These are phyloP conservation scores for Nakazawaea ambrosiae DNA, from an alignment of 805 yeast genomes.

Conservation along the genomic window DNA sequence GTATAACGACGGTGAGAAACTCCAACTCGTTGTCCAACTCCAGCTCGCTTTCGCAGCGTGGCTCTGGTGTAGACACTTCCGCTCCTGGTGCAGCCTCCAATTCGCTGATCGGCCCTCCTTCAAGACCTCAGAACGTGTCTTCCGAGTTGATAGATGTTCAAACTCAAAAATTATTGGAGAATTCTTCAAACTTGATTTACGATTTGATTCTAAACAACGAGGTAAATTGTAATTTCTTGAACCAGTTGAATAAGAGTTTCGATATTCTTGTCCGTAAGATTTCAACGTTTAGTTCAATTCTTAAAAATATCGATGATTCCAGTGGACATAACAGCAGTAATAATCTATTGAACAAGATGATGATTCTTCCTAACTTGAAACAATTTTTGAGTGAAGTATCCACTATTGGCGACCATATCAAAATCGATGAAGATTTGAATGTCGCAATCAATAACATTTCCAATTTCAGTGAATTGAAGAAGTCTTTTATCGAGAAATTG, in stretches of 20 bases:
- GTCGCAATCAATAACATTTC: conserved; percentile 1
- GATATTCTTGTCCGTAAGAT: background rate
- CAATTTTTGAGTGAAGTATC: background rate
- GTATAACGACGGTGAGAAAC: background rate
- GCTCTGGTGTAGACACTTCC: background rate
- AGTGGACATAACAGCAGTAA: too few relatives aligned
- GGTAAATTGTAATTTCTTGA: conserved; percentile 1
- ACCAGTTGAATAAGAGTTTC: conserved; percentile 1
- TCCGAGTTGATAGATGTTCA: conserved; percentile 6
- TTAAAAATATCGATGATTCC: too few relatives aligned
- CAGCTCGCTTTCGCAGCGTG: background rate
- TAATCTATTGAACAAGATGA: background rate
- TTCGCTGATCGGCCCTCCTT: background rate
- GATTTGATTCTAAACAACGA: conserved; percentile 7
- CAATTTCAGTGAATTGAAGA: conserved; percentile 9
- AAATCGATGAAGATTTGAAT: conserved; percentile 1
- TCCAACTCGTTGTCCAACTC: background rate
- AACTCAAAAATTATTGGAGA: conserved; percentile 8
- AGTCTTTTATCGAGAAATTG: conserved; percentile 11
- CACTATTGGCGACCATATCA: background rate
- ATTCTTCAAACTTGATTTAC: conserved; percentile 9
- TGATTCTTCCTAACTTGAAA: conserved; percentile 2
- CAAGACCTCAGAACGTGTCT: background rate
- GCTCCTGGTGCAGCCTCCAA: background rate
- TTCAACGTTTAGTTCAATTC: background rate